phyloP scores from a whole-genome alignment of 768 basidiomycete genomes.

The Gelatoporia subvermispora region DNA sequence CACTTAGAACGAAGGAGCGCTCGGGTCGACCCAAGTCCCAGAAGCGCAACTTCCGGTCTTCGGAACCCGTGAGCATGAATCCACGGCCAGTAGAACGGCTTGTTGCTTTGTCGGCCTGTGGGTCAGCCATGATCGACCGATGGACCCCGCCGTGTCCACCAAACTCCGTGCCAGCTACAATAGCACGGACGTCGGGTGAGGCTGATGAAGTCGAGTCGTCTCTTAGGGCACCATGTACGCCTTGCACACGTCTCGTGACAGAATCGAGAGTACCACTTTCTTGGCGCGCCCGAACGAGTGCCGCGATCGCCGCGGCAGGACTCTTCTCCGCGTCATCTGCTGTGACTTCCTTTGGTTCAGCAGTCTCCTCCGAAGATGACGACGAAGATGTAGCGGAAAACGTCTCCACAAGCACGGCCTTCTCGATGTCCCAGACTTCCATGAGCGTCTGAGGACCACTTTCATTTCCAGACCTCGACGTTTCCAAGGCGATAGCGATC shows the following conservation, averaged over 20 bases:
- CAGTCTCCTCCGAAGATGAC: conserved; percentile 39
- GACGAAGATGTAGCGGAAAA: conserved; percentile 56
- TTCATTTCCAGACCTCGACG: conserved; percentile 18
- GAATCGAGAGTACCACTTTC: conserved; percentile 23
- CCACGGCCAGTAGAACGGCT: conserved; percentile 46
- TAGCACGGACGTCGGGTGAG: conserved; percentile 61
- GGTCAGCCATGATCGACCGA: conserved; percentile 19
- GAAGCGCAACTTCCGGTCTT: conserved; percentile 80
- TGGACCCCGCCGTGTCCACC: conserved; percentile 55
- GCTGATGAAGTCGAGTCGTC: conserved; percentile 37
- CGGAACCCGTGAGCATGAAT: conserved; percentile 84
- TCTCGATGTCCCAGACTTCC: conserved; percentile 94
- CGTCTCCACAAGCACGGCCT: conserved; percentile 71
- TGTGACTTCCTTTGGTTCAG: conserved; percentile 47
- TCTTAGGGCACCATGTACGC: conserved; percentile 19
- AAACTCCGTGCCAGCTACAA: conserved; percentile 73
- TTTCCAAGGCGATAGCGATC: conserved; percentile 80
- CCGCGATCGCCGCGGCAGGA: conserved; percentile 73
- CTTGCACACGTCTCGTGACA: conserved; percentile 9
- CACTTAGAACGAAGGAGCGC: conserved; percentile 75
- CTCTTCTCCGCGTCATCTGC: conserved; percentile 55
- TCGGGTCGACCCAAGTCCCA: conserved; percentile 82
- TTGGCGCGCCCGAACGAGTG: conserved; percentile 70
- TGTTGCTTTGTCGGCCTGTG: conserved; percentile 9
- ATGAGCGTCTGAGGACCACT: conserved; percentile 38